Percentiles rank a stretch among this genome's conserved stretches.
These are phyloP conservation scores for Anaeromyces robustus DNA, from an alignment of 192 early-diverging fungal species.

Conservation along the genomic window DNA sequence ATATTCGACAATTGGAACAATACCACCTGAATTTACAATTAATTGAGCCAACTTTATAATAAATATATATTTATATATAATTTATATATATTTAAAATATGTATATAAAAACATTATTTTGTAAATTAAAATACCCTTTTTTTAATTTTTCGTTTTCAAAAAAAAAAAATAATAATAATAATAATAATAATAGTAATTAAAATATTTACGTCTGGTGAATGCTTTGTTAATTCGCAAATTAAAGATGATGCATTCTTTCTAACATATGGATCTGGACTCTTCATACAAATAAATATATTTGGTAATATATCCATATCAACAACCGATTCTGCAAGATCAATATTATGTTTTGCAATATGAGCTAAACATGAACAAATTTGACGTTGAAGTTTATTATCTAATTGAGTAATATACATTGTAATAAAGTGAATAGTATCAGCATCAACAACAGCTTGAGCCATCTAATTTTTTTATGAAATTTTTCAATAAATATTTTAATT, in stretches of 20 bases:
- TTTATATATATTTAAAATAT: no score
- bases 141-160: no score
- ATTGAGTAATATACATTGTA: constrained; percentile 24
- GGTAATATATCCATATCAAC: constrained; percentile 40
- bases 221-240: constrained; percentile 42
- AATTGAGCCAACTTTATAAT: constrained; percentile 27
- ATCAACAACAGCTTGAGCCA: constrained; percentile 41
- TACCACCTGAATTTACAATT: constrained; percentile 38
- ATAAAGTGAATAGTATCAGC: constrained; percentile 31
- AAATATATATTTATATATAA: not conserved
- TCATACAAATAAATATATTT: constrained; percentile 28
- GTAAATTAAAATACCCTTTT: no score
- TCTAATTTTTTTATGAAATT: constrained; percentile 4
- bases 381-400: constrained; percentile 34
- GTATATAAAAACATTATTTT: no score
- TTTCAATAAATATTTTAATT: no score
- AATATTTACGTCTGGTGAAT: constrained; percentile 28
- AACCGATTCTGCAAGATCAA: constrained; percentile 38
- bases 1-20: constrained; percentile 39
- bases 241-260: constrained; percentile 33
- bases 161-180: no score
- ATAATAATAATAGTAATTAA: no score
- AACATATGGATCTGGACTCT: constrained; percentile 29
- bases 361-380: constrained; percentile 35
- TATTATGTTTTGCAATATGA: constrained; percentile 37